Percentiles rank a stretch among this genome's conserved stretches.
Conservation (phyloP, 768 basidiomycete species). For the Panellus pusillus region DNA sequence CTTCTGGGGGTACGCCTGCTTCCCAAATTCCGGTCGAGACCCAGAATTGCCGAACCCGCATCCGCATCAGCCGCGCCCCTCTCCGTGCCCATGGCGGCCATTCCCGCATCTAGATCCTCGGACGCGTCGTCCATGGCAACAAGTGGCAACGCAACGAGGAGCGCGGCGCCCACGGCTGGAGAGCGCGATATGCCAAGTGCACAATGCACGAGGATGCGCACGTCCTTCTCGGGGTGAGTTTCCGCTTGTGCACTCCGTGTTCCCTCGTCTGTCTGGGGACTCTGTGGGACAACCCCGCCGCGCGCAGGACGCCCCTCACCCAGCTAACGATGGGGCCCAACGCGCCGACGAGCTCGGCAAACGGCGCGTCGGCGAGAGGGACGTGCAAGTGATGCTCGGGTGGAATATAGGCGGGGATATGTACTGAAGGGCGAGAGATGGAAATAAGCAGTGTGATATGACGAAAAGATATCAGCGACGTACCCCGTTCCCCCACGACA, state of each 20-base stretch:
- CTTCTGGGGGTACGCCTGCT: not conserved
- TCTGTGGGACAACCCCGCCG: constrained; percentile 33
- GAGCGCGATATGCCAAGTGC: constrained; percentile 51
- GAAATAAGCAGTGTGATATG: not conserved
- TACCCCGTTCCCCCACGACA: constrained; percentile 39
- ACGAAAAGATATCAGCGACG: not conserved
- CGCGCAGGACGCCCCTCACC: constrained; percentile 38
- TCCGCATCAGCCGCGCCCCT: too few relatives aligned
- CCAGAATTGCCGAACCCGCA: too few relatives aligned
- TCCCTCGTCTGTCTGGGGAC: not conserved
- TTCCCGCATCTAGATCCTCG: too few relatives aligned
- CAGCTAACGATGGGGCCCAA: constrained; percentile 29
- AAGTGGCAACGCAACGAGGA: constrained; percentile 40
- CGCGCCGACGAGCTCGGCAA: constrained; percentile 49
- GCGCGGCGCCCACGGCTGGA: constrained; percentile 49
- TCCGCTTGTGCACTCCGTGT: not conserved
- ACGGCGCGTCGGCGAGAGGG: constrained; percentile 49
- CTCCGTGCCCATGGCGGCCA: too few relatives aligned
- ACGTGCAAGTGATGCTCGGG: constrained; percentile 34
- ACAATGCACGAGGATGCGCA: constrained; percentile 56
- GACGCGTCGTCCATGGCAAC: not conserved
- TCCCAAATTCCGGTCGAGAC: too few relatives aligned
- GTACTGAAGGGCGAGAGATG: constrained; percentile 25
- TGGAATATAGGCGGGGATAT: constrained; percentile 29
- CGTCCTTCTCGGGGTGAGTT: constrained; percentile 18